Evolutionary conservation across 2,329 filamentous ascomycete genomes (phyloP), one percentile per base, ranked within the genome.

Genomic region (Calcarisporium arbuscula): DNA sequence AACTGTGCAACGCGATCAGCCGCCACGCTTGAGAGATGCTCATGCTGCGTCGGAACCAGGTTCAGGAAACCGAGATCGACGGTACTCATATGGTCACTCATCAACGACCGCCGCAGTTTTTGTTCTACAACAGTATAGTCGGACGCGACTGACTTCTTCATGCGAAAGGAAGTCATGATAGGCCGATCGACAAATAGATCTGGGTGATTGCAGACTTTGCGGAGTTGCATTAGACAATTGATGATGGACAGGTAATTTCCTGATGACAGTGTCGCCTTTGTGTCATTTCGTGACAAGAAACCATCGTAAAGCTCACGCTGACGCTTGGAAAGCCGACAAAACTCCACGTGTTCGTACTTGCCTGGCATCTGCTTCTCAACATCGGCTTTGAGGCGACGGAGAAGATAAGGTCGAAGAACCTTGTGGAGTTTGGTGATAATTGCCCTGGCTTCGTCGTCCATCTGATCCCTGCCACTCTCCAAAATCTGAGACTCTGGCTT

Each of bases 321-420:
- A 17, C 92, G 81, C 57, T 96, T 95, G 6, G 90, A 96, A 5
- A 98, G 70, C 28, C 90, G 84, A 58, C 92, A 98, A 52, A 94
- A 89, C 44, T 96, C 85, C 15, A 98, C 88, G 52, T 95, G 89
- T 58, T 98, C 94, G 53, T 95, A 95, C 58, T 98, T 98, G 41
- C 79, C 89, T 0, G 94, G 92, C 85, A 98, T 95, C 56, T 98
- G 92, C 64, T 96, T 95, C 64, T 98, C 94, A 6, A 98, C 92
- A 53, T 98, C 92, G 28, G 87, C 85, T 62, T 98, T 98, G 38
- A 98, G 67, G 36, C 92, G 80, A 33, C 92, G 81, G 6, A 98
- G 71, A 9, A 98, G 73, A 52, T 95, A 96, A 0, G 92, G 92
- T 3, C 94, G 80, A 8, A 98, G 70, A 16, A 96, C 87, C 46